Base-by-base conservation (phyloP, 768 basidiomycete genomes). In the Lanmaoa pseudosensibilis region DNA sequence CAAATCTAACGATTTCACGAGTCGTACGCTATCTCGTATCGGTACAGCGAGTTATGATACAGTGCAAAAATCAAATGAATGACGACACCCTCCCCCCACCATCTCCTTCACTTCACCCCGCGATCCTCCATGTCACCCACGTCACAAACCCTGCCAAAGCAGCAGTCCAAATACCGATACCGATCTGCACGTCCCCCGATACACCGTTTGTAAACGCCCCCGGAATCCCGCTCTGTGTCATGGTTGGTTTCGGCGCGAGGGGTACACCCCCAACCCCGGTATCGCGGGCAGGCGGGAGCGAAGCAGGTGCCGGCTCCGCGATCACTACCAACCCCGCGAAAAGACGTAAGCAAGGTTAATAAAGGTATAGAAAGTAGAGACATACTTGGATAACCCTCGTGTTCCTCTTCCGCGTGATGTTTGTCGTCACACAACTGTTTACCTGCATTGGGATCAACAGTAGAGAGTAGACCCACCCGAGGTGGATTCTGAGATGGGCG, bases 381-480 rank as follows among this genome's bases (percentile, higher is more conserved):
- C 64, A 12, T 33, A 70, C 76, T 46, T 54, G 74, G 56, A 69
- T 74, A 50, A 54, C 73, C 66, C 15, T 40, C 32, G 27, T 59
- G 65, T 5, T 56, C 65, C 34, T 21, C 45, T 15, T 77, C 74
- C 61, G 77, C 80, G 8, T 50, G 45, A 19, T 65, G 63, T 9
- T 80, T 65, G 15, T 74, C 79, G 2, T 67, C 60, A 33, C 71
- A 65, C 11, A 82, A 63, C 18, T 58, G 59, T 25, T 74, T 74
- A 2, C 65, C 74, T 1, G 84, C 85, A 59, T 87, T 78, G 4
- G 60, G 12, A 2, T 87, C 84, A 1, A 90, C 84, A 0, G 87
- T 90, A 16, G 89, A 90, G 44, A 86, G 72, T 34, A 92, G 76
- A 11, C 89, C 90, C 41, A 91, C 80, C 12, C 82, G 81, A 2